Base-by-base conservation (phyloP, 1,284 basidiomycete genomes). In the Malassezia slooffiae region DNA sequence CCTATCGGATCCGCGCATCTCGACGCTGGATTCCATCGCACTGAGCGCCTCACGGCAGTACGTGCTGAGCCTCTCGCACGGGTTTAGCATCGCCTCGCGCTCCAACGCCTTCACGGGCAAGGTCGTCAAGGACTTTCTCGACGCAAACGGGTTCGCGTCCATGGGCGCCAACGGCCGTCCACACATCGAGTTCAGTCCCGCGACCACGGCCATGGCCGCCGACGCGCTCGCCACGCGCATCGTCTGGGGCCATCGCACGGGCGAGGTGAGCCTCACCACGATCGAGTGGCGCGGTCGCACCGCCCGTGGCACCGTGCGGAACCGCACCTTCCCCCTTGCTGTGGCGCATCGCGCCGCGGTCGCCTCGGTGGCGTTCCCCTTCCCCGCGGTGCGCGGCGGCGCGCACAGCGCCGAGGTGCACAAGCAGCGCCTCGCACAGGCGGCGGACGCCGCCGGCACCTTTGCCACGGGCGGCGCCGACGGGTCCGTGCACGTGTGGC, bases 181-280 rank as follows among this genome's bases (percentile, higher is more conserved):
- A 1, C 83, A 85, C 55, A 76, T 77, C 15, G 82, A 86, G 55
- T 82, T 85, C 54, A 75, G 77, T 6, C 81, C 82, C 4, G 75
- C 83, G 44, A 75, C 83, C 9, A 76, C 79, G 12, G 44, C 49
- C 19, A 46, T 67, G 39, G 64, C 75, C 9, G 79, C 79, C 0
- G 77, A 79, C 34, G 80, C 81, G 2, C 78, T 78, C 16, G 80
- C 81, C 0, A 82, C 77, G 7, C 77, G 77, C 42, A 74, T 85
- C 20, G 71, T 79, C 6, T 88, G 85, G 85, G 86, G 84, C 1
- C 82, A 79, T 57, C 73, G 74, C 24, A 78, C 75, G 32, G 86
- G 85, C 29, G 77, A 79, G 43, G 75, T 89, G 7, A 75, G 79
- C 0, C 72, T 84, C 22, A 79, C 80, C 21, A 74, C 73, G 34